Evolutionary conservation across 192 early-diverging fungal species (phyloP).

Genomic region (Coemansia pectinata): DNA sequence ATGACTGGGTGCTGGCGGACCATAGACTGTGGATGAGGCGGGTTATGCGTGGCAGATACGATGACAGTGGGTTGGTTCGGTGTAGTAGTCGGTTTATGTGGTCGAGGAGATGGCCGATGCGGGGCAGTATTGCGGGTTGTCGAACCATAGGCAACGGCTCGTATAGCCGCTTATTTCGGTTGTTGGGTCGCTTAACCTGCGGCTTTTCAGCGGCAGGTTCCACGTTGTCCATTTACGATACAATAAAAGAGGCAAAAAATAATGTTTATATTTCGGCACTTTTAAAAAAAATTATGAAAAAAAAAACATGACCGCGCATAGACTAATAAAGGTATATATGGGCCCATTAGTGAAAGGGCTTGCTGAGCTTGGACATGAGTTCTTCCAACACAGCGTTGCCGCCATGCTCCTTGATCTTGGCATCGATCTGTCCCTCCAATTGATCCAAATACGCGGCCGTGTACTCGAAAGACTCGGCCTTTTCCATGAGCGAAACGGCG

Average conservation of each 20-base stretch:
- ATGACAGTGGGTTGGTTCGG: neutral
- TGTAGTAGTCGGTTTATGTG: neutral
- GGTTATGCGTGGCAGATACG: neutral
- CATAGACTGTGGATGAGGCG: neutral
- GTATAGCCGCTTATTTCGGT: neutral
- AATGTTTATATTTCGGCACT: too few species aligned
- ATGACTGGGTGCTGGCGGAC: neutral
- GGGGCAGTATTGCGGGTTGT: constrained; percentile 38
- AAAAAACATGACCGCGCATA: neutral
- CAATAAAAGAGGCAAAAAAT: neutral
- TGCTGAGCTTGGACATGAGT: constrained; percentile 52
- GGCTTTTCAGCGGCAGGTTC: neutral
- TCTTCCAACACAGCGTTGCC: constrained; percentile 71
- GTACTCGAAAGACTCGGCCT: constrained; percentile 80
- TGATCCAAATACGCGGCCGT: constrained; percentile 62
- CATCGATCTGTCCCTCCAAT: constrained; percentile 65
- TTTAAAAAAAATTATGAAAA: neutral
- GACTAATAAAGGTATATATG: neutral
- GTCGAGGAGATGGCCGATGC: constrained; percentile 27
- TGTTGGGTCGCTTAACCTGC: constrained; percentile 2
- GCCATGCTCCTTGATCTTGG: constrained; percentile 70
- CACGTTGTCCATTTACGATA: neutral
- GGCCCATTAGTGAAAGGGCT: constrained; percentile 13
- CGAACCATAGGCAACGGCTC: constrained; percentile 16
- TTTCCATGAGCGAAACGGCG: constrained; percentile 79